Evolutionary conservation across 2,329 filamentous ascomycete species (phyloP), one percentile per base, ranked within the genome.

Genomic region (Byssochlamys sp.): DNA sequence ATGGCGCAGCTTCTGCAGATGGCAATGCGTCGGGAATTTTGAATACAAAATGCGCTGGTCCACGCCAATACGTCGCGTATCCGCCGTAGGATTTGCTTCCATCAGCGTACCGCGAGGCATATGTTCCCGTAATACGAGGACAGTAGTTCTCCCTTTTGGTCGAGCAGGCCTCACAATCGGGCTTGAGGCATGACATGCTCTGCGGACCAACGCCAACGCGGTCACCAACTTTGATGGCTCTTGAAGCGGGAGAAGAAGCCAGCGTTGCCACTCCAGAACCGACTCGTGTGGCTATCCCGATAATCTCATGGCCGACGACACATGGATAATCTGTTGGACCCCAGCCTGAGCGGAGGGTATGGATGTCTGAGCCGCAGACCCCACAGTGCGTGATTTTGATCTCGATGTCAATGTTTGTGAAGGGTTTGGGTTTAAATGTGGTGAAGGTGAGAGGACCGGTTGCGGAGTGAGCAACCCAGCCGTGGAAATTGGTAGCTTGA

Each of bases 361-460:
- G 84, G 12, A 86, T 59, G 60, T 87, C 84, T 7, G 81, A 80
- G 59, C 83, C 84, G 68, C 85, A 88, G 64, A 88, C 81, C 54
- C 85, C 84, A 65, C 84, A 87, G 73, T 87, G 84, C 2, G 82
- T 81, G 61, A 88, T 73, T 65, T 81, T 77, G 63, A 88, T 84
- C 65, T 88, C 85, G 56, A 88, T 74, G 60, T 88, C 85, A n/a
- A 77, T 81, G 65, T 85, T 82, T 24, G 82, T 78, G 58, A 73
- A 77, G 10, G 72, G 68, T 57, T 77, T 77, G 2, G 75, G 73
- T 9, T 65, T 63, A 65, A 72, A 78, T 24, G 64, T 65, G 39
- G 67, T 70, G 63, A 66, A 71, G 27, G 62, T 67, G 24, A 75
- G 62, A 4, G 56, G 68, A 31, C 61, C 66, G 48, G 64, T 72